These are phyloP conservation scores for Angophora floribunda DNA, from an alignment of 345 rosid species.

Conservation along the genomic window DNA sequence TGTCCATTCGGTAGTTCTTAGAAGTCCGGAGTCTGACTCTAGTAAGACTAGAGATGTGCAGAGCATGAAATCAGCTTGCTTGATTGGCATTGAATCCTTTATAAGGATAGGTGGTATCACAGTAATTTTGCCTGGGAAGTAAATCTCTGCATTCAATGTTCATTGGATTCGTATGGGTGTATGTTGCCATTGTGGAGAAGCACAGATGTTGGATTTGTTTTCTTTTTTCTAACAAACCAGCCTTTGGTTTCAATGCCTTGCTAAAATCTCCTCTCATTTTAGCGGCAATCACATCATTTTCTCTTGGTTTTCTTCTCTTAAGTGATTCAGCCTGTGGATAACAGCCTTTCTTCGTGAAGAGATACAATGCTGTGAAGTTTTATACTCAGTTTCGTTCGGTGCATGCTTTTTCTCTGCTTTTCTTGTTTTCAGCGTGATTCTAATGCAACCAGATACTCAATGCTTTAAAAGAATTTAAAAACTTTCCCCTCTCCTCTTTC, in stretches of 20 bases:
- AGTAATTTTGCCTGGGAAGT: too few relatives aligned
- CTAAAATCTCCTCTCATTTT: neutral
- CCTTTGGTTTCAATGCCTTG: neutral
- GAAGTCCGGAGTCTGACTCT: neutral
- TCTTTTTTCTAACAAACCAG: neutral
- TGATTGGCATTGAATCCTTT: too few relatives aligned
- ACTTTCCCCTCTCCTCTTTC: neutral
- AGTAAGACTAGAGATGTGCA: neutral
- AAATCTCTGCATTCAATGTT: neutral
- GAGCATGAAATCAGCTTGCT: neutral
- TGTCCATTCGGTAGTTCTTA: too few relatives aligned
- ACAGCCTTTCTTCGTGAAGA: too few relatives aligned
- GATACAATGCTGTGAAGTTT: too few relatives aligned
- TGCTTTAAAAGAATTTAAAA: neutral
- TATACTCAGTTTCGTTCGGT: too few relatives aligned
- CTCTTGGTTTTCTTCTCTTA: neutral
- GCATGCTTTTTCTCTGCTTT: neutral
- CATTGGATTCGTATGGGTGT: fast-evolving
- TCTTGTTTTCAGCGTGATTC: neutral
- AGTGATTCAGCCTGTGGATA: too few relatives aligned
- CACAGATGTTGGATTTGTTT: neutral
- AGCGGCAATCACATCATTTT: too few relatives aligned
- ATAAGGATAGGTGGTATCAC: neutral
- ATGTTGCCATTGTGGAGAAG: neutral
- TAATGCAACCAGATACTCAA: neutral